These are phyloP conservation scores for Erigeron canadensis DNA, from an alignment of 129 eudicot species.

Conservation along the genomic window DNA sequence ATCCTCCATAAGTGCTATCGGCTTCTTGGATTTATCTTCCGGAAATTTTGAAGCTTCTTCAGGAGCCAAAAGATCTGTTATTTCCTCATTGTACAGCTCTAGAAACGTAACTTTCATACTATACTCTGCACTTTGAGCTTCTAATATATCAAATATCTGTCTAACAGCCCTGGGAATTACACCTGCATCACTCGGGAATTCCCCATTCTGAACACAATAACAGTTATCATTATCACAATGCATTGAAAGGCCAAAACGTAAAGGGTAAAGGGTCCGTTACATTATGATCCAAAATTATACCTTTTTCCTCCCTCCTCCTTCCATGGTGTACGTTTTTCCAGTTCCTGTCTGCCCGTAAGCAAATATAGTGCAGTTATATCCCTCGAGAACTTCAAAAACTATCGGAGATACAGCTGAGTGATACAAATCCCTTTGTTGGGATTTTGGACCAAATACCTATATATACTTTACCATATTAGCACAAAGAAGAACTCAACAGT, in stretches of 20 bases:
- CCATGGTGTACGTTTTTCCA: slow-evolving; percentile 98
- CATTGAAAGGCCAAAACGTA: neutral
- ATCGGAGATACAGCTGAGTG: slow-evolving; percentile 88
- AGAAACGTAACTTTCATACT: slow-evolving; percentile 91
- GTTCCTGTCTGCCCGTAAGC: slow-evolving; percentile 99
- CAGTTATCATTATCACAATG: neutral
- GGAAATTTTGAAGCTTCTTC: slow-evolving; percentile 47
- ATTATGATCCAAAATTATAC: slow-evolving; percentile 32
- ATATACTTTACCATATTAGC: slow-evolving; percentile 15
- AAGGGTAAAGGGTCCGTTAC: neutral
- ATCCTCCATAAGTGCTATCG: slow-evolving; percentile 95
- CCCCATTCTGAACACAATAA: slow-evolving; percentile 65
- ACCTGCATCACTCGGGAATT: slow-evolving; percentile 93
- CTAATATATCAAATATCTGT: slow-evolving; percentile 84
- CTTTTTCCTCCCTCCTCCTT: slow-evolving; percentile 97
- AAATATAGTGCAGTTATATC: slow-evolving; percentile 96
- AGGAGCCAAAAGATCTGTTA: slow-evolving; percentile 93
- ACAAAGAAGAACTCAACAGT: neutral
- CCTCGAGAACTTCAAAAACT: slow-evolving; percentile 91
- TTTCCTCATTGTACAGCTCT: slow-evolving; percentile 94
- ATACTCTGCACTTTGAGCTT: slow-evolving; percentile 91
- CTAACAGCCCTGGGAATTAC: slow-evolving; percentile 94
- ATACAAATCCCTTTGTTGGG: slow-evolving; percentile 86
- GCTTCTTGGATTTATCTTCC: slow-evolving; percentile 87
- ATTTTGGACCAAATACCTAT: slow-evolving; percentile 84